Percentiles rank a stretch among this genome's conserved stretches.
phyloP scores from a whole-genome alignment of 139 green algal species.

The Chlamydomonas asymmetrica region DNA sequence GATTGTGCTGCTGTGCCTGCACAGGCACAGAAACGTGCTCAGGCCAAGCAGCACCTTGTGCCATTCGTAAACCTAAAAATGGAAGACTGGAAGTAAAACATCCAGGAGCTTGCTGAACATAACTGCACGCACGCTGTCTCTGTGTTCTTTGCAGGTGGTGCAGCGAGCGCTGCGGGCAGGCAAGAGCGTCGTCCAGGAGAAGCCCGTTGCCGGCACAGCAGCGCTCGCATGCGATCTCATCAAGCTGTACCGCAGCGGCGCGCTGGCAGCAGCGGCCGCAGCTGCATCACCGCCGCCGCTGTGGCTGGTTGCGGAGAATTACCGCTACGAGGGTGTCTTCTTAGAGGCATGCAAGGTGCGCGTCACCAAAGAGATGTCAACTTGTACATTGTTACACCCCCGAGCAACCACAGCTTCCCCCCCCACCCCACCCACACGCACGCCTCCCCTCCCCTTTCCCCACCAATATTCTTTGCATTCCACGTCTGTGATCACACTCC shows the following conservation, averaged over 20 bases:
- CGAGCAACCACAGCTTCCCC: too few relatives aligned
- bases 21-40: background rate
- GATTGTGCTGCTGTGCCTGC: background rate
- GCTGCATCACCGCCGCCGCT: background rate
- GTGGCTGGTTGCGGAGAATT: slow-evolving; percentile 64
- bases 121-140: background rate
- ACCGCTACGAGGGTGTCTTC: slow-evolving; percentile 54
- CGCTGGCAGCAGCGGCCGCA: background rate
- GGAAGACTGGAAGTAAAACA: background rate
- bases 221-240: slow-evolving; percentile 17
- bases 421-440: too few relatives aligned
- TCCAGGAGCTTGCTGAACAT: background rate
- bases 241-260: slow-evolving; percentile 25
- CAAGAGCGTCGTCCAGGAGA: slow-evolving; percentile 64
- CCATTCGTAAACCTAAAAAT: background rate
- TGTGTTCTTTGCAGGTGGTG: slow-evolving; percentile 22
- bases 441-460: too few relatives aligned
- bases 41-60: background rate
- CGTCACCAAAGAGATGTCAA: too few relatives aligned
- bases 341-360: slow-evolving; percentile 23
- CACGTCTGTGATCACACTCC: too few relatives aligned
- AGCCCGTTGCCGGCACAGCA: slow-evolving; percentile 41
- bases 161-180: slow-evolving; percentile 26
- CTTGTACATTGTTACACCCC: too few relatives aligned
- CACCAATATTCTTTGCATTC: too few relatives aligned